Percentiles rank a stretch among this genome's conserved stretches.
These are phyloP conservation scores for Ustilago hordei DNA, from an alignment of 1,284 basidiomycete species.

Conservation along the genomic window DNA sequence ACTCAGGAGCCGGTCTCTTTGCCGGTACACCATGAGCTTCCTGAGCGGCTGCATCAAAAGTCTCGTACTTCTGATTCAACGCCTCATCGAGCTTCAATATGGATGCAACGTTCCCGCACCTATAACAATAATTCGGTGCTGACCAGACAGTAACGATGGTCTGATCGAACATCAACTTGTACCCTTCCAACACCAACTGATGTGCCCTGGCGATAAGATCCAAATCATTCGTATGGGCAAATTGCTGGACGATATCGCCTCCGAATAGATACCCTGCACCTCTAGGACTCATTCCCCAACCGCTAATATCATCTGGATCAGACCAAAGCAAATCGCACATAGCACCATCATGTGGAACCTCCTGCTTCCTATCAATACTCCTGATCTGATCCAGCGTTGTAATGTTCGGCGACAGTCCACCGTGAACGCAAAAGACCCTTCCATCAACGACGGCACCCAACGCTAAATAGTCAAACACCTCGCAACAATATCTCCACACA, in stretches of 20 bases:
- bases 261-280: slow-evolving; percentile 97
- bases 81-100: slow-evolving; percentile 67
- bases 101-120: slow-evolving; percentile 66
- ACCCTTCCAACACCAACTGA: slow-evolving; percentile 96
- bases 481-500: slow-evolving; percentile 98
- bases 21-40: slow-evolving; percentile 64
- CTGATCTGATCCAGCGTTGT: slow-evolving; percentile 76
- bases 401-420: slow-evolving; percentile 79
- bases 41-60: slow-evolving; percentile 65
- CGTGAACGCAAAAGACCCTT: slow-evolving; percentile 90
- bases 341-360: slow-evolving; percentile 98
- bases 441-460: slow-evolving; percentile 95
- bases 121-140: slow-evolving; percentile 97
- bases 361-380: slow-evolving; percentile 93
- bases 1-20: slow-evolving; percentile 64
- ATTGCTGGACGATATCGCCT: slow-evolving; percentile 87
- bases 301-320: slow-evolving; percentile 80
- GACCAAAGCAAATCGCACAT: slow-evolving; percentile 99
- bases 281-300: slow-evolving; percentile 91
- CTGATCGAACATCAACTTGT: slow-evolving; percentile 96
- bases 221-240: slow-evolving; percentile 90
- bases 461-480: slow-evolving; percentile 96
- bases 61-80: slow-evolving; percentile 66
- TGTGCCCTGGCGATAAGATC: slow-evolving; percentile 96
- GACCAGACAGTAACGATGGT: slow-evolving; percentile 98